Conservation (phyloP, 2,329 filamentous ascomycete species). For the Alternaria dauci region DNA sequence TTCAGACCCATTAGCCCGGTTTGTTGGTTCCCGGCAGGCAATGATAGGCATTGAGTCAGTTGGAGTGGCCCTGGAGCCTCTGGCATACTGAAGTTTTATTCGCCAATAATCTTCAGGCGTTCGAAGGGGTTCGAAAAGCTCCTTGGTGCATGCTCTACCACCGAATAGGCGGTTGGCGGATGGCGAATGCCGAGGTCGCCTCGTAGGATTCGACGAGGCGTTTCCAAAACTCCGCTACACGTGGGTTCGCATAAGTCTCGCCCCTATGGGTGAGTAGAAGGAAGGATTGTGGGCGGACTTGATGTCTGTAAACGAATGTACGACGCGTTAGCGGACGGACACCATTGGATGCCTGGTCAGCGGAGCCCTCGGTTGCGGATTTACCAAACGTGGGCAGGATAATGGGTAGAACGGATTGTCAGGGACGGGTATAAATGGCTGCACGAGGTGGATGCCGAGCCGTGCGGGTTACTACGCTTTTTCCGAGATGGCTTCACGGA, state of each 20-base stretch:
- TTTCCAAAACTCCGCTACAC: slow-evolving; percentile 11
- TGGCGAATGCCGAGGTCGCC: slow-evolving; percentile 7
- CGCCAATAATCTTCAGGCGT: slow-evolving; percentile 13
- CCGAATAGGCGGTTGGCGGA: slow-evolving; percentile 9
- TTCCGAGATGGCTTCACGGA: not conserved
- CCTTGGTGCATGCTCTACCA: slow-evolving; percentile 13
- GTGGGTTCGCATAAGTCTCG: slow-evolving; percentile 21
- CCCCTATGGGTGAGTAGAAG: slow-evolving; percentile 4
- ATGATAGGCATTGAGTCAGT: slow-evolving; percentile 25
- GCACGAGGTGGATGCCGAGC: slow-evolving; percentile 8
- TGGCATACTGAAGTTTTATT: slow-evolving; percentile 10
- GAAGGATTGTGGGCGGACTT: slow-evolving; percentile 7
- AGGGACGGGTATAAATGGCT: slow-evolving; percentile 13
- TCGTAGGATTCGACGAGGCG: slow-evolving; percentile 7
- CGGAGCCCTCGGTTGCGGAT: slow-evolving; percentile 12
- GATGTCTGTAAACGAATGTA: slow-evolving; percentile 13
- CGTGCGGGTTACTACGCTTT: slow-evolving; percentile 10
- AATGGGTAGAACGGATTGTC: slow-evolving; percentile 12
- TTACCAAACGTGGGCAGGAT: slow-evolving; percentile 5
- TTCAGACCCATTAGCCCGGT: slow-evolving; percentile 12
- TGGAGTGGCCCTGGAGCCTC: slow-evolving; percentile 1
- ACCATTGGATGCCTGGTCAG: slow-evolving; percentile 11
- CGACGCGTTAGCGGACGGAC: not conserved
- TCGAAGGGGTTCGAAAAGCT: slow-evolving; percentile 14
- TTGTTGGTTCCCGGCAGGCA: slow-evolving; percentile 17